Conservation (phyloP, 1,284 basidiomycete species). For the Apiotrichum veenhuisii region DNA sequence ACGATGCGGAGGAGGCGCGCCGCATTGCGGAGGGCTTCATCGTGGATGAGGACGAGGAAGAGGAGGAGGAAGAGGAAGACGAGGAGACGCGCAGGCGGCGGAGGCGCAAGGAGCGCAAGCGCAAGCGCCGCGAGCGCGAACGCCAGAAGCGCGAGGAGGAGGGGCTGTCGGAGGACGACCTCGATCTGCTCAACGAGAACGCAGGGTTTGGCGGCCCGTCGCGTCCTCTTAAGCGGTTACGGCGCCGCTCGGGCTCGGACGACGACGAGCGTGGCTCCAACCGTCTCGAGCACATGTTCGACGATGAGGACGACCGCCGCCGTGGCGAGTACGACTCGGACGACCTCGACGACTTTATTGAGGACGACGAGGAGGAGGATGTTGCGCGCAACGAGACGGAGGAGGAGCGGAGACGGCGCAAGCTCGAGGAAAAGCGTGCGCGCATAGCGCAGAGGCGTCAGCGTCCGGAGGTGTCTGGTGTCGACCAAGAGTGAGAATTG, state of each 20-base stretch:
- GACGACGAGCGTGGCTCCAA: slow-evolving; percentile 50
- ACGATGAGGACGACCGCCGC: slow-evolving; percentile 40
- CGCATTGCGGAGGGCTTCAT: slow-evolving; percentile 50
- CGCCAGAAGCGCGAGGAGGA: slow-evolving; percentile 19
- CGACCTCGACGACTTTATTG: slow-evolving; percentile 79
- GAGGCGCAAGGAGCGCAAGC: slow-evolving; percentile 33
- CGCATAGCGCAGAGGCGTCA: slow-evolving; percentile 62
- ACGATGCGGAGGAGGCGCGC: slow-evolving; percentile 46
- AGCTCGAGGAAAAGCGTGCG: slow-evolving; percentile 66
- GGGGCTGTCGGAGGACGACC: slow-evolving; percentile 61
- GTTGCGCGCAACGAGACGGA: slow-evolving; percentile 64
- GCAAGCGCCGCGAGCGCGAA: slow-evolving; percentile 35
- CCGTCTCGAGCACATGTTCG: slow-evolving; percentile 44
- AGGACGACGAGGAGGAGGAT: slow-evolving; percentile 66
- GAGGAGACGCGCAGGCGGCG: slow-evolving; percentile 28
- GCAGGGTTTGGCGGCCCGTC: slow-evolving; percentile 61
- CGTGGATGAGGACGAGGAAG: slow-evolving; percentile 48
- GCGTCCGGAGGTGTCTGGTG: slow-evolving; percentile 74
- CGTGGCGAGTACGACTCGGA: slow-evolving; percentile 50
- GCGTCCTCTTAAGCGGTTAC: slow-evolving; percentile 37
- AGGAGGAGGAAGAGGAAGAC: slow-evolving; percentile 39
- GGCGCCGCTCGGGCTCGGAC: slow-evolving; percentile 45
- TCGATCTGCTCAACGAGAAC: slow-evolving; percentile 92
- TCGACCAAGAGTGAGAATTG: slow-evolving; percentile 73
- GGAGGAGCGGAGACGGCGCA: slow-evolving; percentile 65